phyloP scores from a whole-genome alignment of 345 rosid species.

The Corchorus capsularis region DNA sequence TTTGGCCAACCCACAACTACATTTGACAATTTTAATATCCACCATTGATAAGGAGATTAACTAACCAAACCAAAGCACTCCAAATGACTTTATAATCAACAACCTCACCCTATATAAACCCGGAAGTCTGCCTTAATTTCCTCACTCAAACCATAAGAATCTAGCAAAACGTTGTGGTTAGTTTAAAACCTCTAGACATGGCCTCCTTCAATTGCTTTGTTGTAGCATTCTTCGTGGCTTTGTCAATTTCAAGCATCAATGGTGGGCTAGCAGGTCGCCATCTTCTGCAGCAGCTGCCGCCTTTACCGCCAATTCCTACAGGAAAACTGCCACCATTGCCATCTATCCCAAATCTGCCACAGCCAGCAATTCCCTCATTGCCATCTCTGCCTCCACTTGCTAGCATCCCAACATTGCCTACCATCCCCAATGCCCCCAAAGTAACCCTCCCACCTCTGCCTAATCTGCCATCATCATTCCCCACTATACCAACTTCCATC shows the following conservation, averaged over 20 bases:
- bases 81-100: too few species aligned
- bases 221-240: conserved; percentile 3
- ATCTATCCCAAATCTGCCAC: background rate
- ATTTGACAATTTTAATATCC: background rate
- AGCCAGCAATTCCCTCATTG: conserved; percentile 8
- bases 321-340: background rate
- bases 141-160: conserved; percentile 7
- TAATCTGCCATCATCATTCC: conserved; percentile 27
- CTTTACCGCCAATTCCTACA: background rate
- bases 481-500: conserved; percentile 32
- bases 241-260: conserved; percentile 18
- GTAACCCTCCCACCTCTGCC: too few species aligned
- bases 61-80: conserved; percentile 5
- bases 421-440: too few species aligned
- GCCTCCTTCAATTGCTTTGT: conserved; percentile 12
- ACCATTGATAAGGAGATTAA: conserved; percentile 10
- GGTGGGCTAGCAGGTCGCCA: conserved; percentile 24
- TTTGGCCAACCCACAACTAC: conserved; percentile 6
- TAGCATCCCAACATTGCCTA: conserved; percentile 22
- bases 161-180: background rate
- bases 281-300: conserved; percentile 25
- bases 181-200: conserved; percentile 17
- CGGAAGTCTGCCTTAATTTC: background rate
- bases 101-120: background rate
- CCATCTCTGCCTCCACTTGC: conserved; percentile 31